Conservation (phyloP, 352 stramenopile genomes). For the Blastocystis sp. region DNA sequence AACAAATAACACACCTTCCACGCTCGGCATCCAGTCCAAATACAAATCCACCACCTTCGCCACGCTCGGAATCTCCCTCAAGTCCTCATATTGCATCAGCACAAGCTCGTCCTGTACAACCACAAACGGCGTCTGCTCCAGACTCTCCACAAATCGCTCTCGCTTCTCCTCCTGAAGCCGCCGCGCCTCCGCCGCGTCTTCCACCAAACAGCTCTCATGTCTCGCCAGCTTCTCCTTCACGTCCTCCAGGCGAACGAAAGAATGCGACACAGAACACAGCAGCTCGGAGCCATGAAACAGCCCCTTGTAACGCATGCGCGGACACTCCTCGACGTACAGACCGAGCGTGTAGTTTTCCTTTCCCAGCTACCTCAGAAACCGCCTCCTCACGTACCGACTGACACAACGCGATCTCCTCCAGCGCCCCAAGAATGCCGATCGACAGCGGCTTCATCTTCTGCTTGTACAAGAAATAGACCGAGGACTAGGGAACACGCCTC, state of each 20-base stretch:
- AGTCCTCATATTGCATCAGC: no score
- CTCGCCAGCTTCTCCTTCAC: background rate
- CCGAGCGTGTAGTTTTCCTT: background rate
- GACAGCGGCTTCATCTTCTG: background rate
- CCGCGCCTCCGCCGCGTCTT: background rate
- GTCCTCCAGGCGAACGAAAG: background rate
- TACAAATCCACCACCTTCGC: no score
- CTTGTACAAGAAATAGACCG: conserved; percentile 30
- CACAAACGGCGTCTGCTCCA: background rate
- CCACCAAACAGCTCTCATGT: background rate
- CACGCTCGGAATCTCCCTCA: no score
- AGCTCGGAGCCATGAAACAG: background rate
- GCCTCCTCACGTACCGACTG: background rate
- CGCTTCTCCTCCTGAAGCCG: background rate
- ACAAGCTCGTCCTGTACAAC: no score
- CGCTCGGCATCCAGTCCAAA: no score
- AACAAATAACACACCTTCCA: no score
- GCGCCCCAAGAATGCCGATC: background rate
- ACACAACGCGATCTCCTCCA: conserved; percentile 10
- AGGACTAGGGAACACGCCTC: background rate
- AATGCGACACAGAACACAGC: background rate
- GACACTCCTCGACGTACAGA: conserved; percentile 4
- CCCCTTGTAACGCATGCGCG: background rate
- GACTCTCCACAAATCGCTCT: background rate
- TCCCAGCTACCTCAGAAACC: background rate